These are phyloP conservation scores for Saccharomycopsis malanga DNA, from an alignment of 805 yeast species.

Conservation along the genomic window DNA sequence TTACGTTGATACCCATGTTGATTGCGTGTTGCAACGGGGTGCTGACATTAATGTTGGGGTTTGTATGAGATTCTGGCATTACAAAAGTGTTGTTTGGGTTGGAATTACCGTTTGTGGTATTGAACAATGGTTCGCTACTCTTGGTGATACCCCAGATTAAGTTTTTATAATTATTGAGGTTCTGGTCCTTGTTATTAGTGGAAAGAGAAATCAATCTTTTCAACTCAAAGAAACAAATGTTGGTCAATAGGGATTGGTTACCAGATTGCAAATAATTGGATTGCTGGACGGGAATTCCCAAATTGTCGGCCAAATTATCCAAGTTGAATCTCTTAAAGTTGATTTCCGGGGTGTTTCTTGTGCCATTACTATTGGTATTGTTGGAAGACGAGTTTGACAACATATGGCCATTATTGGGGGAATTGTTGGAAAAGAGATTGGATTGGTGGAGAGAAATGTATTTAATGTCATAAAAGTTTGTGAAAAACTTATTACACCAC, in stretches of 20 bases:
- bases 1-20: conserved; percentile 13
- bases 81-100: conserved; percentile 1
- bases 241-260: conserved; percentile 36
- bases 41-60: conserved; percentile 1
- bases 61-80: neutral
- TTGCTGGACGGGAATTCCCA: conserved; percentile 28
- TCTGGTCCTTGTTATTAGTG: conserved; percentile 2
- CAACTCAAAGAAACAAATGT: conserved; percentile 37
- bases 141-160: conserved; percentile 24
- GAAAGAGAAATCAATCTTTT: conserved; percentile 16
- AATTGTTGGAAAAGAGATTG: conserved; percentile 26
- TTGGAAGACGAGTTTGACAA: neutral
- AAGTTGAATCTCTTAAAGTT: conserved; percentile 31
- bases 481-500: conserved; percentile 69
- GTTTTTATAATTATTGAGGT: conserved; percentile 17
- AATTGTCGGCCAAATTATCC: conserved; percentile 38
- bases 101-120: conserved; percentile 7
- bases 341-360: conserved; percentile 19
- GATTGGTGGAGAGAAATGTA: conserved; percentile 31
- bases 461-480: conserved; percentile 79
- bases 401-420: conserved; percentile 1
- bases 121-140: conserved; percentile 27
- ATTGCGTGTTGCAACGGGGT: conserved; percentile 20
- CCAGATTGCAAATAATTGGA: conserved; percentile 35
- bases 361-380: conserved; percentile 2